These are phyloP conservation scores for Coemansia asiatica DNA, from an alignment of 192 early-diverging fungal genomes.

Conservation along the genomic window DNA sequence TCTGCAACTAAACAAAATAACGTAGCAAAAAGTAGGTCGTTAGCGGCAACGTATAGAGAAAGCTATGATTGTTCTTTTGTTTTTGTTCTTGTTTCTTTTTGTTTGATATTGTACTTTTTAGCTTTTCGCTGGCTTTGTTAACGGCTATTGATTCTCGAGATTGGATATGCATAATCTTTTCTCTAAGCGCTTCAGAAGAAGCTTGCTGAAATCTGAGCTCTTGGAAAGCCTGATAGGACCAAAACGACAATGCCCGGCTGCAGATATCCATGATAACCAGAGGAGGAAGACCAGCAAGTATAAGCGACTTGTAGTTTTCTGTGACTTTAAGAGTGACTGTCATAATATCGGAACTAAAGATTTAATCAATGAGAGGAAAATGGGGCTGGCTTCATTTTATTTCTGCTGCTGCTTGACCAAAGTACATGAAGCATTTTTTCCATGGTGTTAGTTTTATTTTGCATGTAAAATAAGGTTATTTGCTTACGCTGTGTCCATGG, in stretches of 20 bases:
- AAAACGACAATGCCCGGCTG: slow-evolving; percentile 63
- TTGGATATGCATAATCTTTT: slow-evolving; percentile 40
- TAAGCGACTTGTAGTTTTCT: slow-evolving; percentile 66
- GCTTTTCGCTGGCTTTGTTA: slow-evolving; percentile 11
- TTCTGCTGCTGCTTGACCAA: too few relatives aligned
- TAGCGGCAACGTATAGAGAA: neutral
- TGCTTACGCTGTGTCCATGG: slow-evolving; percentile 55
- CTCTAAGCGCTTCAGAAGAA: slow-evolving; percentile 25
- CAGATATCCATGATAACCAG: slow-evolving; percentile 66
- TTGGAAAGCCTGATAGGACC: slow-evolving; percentile 66
- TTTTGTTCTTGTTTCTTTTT: too few relatives aligned
- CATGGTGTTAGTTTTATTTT: too few relatives aligned
- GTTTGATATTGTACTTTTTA: too few relatives aligned
- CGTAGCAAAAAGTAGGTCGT: neutral
- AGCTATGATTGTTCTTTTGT: too few relatives aligned
- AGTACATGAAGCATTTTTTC: too few relatives aligned
- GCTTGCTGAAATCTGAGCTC: slow-evolving; percentile 53
- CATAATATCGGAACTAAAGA: slow-evolving; percentile 53
- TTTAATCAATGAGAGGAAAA: too few relatives aligned
- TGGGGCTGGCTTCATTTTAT: too few relatives aligned
- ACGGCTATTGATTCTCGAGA: slow-evolving; percentile 19
- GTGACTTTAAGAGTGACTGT: slow-evolving; percentile 59
- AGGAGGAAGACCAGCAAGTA: slow-evolving; percentile 67
- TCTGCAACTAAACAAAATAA: slow-evolving; percentile 20
- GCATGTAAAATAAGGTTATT: neutral